Conservation (phyloP, 306 rosid species). For the Quercus glauca region DNA sequence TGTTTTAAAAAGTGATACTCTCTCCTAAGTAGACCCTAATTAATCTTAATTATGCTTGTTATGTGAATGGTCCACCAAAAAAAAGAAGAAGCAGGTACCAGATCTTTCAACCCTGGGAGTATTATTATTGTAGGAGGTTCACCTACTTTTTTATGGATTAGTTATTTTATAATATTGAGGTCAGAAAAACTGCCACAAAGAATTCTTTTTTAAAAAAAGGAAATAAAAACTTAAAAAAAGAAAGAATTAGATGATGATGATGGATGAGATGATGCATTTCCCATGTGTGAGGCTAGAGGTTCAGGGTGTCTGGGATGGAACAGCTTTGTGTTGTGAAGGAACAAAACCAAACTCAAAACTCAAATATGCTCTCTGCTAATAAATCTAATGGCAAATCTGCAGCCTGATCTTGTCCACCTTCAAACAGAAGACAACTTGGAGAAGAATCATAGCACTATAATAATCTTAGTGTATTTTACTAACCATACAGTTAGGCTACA, state of each 20-base stretch:
- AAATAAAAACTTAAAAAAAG: background rate
- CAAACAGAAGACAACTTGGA: slow-evolving; percentile 15
- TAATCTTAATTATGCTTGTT: slow-evolving; percentile 33
- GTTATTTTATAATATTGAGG: slow-evolving; percentile 22
- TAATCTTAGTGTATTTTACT: background rate
- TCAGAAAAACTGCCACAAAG: slow-evolving; percentile 46
- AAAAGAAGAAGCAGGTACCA: slow-evolving; percentile 20
- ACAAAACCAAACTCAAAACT: slow-evolving; percentile 4
- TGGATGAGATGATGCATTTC: slow-evolving; percentile 25
- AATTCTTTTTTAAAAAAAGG: slow-evolving; percentile 15
- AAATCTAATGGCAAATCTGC: slow-evolving; percentile 29
- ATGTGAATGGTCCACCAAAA: slow-evolving; percentile 26
- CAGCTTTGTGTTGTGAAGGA: slow-evolving; percentile 14
- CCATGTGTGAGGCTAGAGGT: slow-evolving; percentile 29
- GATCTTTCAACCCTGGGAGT: slow-evolving; percentile 38
- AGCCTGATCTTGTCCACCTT: slow-evolving; percentile 40
- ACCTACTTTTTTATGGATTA: slow-evolving; percentile 26
- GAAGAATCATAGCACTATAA: background rate
- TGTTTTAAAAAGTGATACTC: slow-evolving; percentile 27
- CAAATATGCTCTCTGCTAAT: slow-evolving; percentile 7
- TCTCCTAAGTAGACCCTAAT: slow-evolving; percentile 22
- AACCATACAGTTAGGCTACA: background rate
- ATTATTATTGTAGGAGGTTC: slow-evolving; percentile 18
- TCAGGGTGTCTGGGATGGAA: slow-evolving; percentile 16
- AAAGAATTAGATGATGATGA: slow-evolving; percentile 6